A percentile compares a stretch with the other conserved stretches of the same genome.
phyloP scores from a whole-genome alignment of 1,284 basidiomycete genomes.

The Ustilago nuda region DNA sequence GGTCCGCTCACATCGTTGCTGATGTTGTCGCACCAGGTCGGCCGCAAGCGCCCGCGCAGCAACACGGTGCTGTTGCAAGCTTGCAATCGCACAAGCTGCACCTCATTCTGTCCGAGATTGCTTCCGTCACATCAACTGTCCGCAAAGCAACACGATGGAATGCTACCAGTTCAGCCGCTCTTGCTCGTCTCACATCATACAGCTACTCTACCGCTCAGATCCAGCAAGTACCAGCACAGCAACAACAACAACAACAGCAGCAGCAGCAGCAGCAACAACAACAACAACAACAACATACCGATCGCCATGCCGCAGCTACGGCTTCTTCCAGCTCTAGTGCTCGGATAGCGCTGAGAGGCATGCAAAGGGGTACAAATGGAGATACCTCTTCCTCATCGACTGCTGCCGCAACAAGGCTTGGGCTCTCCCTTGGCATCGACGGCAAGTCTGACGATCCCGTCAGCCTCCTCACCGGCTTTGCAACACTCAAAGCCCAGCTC shows the following conservation, averaged over 20 bases:
- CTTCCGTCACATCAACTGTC: constrained; percentile 94
- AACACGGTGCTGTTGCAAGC: constrained; percentile 7
- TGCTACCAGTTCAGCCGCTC: constrained; percentile 41
- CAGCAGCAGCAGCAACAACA: background rate
- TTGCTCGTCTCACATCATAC: constrained; percentile 46
- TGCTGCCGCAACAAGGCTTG: constrained; percentile 28
- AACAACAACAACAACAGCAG: background rate
- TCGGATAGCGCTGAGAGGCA: constrained; percentile 34
- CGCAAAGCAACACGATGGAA: constrained; percentile 75
- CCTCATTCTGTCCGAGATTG: constrained; percentile 86
- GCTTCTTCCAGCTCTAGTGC: constrained; percentile 22
- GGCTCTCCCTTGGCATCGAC: constrained; percentile 26
- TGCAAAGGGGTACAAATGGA: constrained; percentile 26
- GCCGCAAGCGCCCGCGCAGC: background rate
- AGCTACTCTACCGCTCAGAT: constrained; percentile 42
- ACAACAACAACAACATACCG: constrained; percentile 5
- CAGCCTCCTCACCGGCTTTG: constrained; percentile 84
- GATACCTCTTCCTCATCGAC: constrained; percentile 27
- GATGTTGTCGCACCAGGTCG: background rate
- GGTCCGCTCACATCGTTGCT: constrained; percentile 34
- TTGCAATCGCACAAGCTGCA: constrained; percentile 71
- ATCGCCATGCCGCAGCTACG: background rate
- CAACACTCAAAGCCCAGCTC: constrained; percentile 82
- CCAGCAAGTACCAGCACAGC: constrained; percentile 9
- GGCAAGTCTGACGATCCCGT: constrained; percentile 47